These are phyloP conservation scores for Scenedesmus sp. DNA, from an alignment of 163 green algal species.

Conservation along the genomic window DNA sequence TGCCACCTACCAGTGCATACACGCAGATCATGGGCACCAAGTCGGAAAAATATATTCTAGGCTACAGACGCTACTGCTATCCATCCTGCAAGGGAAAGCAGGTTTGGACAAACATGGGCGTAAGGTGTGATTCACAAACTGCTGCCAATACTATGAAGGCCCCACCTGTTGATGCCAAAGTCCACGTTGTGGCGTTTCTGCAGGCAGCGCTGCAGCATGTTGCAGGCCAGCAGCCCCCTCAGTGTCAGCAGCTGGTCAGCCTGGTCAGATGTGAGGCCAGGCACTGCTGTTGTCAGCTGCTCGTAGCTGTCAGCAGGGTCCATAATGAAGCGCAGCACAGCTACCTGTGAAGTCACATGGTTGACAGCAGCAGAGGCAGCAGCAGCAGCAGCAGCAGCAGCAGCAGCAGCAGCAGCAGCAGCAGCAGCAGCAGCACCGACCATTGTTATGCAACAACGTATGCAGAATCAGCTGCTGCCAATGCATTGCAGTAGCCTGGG, in stretches of 20 bases:
- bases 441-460: too few species aligned
- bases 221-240: conserved; percentile 68
- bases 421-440: too few species aligned
- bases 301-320: not conserved
- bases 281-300: not conserved
- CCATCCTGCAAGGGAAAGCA: too few species aligned
- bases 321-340: conserved; percentile 36
- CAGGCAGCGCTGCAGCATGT: conserved; percentile 70
- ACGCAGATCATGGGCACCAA: too few species aligned
- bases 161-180: conserved; percentile 67
- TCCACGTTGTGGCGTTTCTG: conserved; percentile 65
- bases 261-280: conserved; percentile 48
- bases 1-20: too few species aligned
- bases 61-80: too few species aligned
- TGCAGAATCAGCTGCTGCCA: too few species aligned
- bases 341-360: conserved; percentile 13
- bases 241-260: conserved; percentile 65
- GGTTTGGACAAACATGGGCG: too few species aligned
- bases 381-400: not conserved
- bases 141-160: not conserved
- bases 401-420: not conserved
- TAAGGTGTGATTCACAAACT: too few species aligned
- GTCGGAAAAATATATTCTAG: too few species aligned
- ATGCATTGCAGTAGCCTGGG: too few species aligned
- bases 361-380: not conserved